A percentile compares a stretch with the other conserved stretches of the same genome.
Evolutionary conservation across 1,284 basidiomycete genomes (phyloP).

Genomic region (Mycosarcoma maydis): DNA sequence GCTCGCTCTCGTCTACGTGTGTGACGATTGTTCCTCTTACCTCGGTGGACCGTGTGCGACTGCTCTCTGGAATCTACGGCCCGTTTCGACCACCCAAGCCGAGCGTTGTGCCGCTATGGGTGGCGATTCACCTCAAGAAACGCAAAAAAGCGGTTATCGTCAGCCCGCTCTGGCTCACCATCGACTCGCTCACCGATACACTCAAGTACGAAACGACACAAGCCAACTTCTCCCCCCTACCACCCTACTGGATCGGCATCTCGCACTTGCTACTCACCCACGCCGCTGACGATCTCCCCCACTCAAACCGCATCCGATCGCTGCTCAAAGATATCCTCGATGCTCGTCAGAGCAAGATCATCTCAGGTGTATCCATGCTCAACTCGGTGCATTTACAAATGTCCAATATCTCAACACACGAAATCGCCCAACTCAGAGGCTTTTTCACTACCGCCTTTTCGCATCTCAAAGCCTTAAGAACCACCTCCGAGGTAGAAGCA

Average conservation of each 20-base stretch:
- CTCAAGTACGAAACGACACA: conserved; percentile 61
- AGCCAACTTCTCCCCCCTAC: conserved; percentile 63
- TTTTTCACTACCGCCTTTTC: conserved; percentile 61
- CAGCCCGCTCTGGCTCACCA: conserved; percentile 84
- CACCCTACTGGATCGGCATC: conserved; percentile 65
- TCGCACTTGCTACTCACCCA: conserved; percentile 15
- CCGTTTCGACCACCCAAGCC: conserved; percentile 88
- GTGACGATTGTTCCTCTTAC: conserved; percentile 59
- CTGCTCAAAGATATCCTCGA: conserved; percentile 93
- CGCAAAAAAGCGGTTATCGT: conserved; percentile 94
- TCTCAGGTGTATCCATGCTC: conserved; percentile 76
- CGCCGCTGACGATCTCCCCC: conserved; percentile 86
- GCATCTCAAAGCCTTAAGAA: conserved; percentile 44
- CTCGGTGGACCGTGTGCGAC: conserved; percentile 59
- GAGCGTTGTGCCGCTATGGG: conserved; percentile 87
- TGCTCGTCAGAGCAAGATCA: conserved; percentile 89
- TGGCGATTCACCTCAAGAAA: conserved; percentile 88
- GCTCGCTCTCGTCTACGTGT: conserved; percentile 39
- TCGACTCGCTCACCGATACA: conserved; percentile 79
- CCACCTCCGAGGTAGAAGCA: conserved; percentile 24
- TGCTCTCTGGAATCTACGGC: conserved; percentile 73
- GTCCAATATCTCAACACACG: conserved; percentile 64
- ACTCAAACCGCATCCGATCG: conserved; percentile 81
- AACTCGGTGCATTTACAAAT: conserved; percentile 71
- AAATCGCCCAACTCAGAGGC: conserved; percentile 60